Evolutionary conservation across 2,329 filamentous ascomycete species (phyloP).

Genomic region (Exophiala oligosperma): DNA sequence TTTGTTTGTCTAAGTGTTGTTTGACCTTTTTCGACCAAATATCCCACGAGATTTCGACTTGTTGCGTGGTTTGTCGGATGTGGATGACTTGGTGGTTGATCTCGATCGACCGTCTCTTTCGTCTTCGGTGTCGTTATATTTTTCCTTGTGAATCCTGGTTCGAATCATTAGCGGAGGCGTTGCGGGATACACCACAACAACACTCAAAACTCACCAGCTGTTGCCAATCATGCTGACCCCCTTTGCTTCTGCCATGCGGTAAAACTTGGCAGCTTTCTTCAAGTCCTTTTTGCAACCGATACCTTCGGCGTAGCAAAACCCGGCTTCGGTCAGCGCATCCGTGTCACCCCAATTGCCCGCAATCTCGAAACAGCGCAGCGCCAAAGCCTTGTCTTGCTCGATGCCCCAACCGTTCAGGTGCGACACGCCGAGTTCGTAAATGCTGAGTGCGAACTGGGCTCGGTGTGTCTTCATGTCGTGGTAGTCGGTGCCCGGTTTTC

Average conservation of each 20-base stretch:
- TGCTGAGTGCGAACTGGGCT: constrained; percentile 90
- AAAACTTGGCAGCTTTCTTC: constrained; percentile 89
- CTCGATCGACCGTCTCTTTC: constrained; percentile 9
- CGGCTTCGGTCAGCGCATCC: constrained; percentile 89
- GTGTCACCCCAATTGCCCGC: constrained; percentile 93
- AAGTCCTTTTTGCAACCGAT: constrained; percentile 94
- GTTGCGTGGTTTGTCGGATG: constrained; percentile 17
- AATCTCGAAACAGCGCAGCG: constrained; percentile 92
- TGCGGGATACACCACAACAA: neutral
- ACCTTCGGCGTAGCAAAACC: constrained; percentile 93
- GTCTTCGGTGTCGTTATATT: constrained; percentile 28
- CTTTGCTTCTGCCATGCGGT: constrained; percentile 85
- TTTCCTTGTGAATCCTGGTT: constrained; percentile 30
- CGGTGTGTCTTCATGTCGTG: constrained; percentile 78
- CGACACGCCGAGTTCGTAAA: constrained; percentile 94
- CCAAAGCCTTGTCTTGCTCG: constrained; percentile 83
- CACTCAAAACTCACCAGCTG: constrained; percentile 71
- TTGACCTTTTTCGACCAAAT: constrained; percentile 23
- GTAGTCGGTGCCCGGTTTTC: constrained; percentile 61
- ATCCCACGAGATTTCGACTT: constrained; percentile 26
- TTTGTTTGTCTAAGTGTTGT: neutral
- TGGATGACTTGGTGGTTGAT: constrained; percentile 12
- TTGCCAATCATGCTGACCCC: constrained; percentile 98
- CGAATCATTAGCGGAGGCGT: neutral
- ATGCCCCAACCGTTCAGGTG: constrained; percentile 99